A percentile compares a stretch with the other conserved stretches of the same genome.
These are phyloP conservation scores for Backusella sp. DNA, from an alignment of 192 early-diverging fungal genomes.

Conservation along the genomic window DNA sequence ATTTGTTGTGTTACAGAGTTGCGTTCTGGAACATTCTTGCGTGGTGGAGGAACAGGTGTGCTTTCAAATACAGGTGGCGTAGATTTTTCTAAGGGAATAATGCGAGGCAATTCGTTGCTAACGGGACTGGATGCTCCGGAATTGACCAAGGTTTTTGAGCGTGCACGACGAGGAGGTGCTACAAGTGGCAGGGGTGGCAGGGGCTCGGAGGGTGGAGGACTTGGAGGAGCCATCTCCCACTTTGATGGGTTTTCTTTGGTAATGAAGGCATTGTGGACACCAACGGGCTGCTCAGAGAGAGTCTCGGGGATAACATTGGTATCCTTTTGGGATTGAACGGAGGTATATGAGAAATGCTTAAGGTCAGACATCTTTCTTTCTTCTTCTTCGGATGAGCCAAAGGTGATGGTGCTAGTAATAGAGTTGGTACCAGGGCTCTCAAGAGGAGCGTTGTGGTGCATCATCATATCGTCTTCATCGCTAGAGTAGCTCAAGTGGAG, in stretches of 20 bases:
- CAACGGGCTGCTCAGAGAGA: background rate
- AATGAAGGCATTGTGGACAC: background rate
- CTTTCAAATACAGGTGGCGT: background rate
- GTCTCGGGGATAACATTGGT: background rate
- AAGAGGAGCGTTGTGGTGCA: background rate
- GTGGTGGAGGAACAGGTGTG: background rate
- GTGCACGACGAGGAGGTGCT: slow-evolving; percentile 6
- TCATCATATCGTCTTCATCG: slow-evolving; percentile 4
- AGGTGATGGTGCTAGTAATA: background rate
- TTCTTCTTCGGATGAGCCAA: slow-evolving; percentile 1
- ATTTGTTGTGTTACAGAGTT: background rate
- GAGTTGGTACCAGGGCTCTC: slow-evolving; percentile 8
- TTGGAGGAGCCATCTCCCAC: slow-evolving; percentile 16
- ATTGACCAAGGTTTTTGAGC: background rate
- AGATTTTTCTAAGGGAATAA: background rate
- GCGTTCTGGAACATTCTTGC: background rate
- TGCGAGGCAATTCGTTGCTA: slow-evolving; percentile 1
- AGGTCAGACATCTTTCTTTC: background rate
- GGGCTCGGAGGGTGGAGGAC: slow-evolving; percentile 21
- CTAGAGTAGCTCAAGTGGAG: slow-evolving; percentile 2
- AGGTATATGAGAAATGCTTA: slow-evolving; percentile 12
- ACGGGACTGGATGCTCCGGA: background rate
- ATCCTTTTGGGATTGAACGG: slow-evolving; percentile 2
- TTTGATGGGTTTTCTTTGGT: background rate
- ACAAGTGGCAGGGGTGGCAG: slow-evolving; percentile 7